These are phyloP conservation scores for Penicillium corylophilum DNA, from an alignment of 2,329 filamentous ascomycete genomes.

Conservation along the genomic window DNA sequence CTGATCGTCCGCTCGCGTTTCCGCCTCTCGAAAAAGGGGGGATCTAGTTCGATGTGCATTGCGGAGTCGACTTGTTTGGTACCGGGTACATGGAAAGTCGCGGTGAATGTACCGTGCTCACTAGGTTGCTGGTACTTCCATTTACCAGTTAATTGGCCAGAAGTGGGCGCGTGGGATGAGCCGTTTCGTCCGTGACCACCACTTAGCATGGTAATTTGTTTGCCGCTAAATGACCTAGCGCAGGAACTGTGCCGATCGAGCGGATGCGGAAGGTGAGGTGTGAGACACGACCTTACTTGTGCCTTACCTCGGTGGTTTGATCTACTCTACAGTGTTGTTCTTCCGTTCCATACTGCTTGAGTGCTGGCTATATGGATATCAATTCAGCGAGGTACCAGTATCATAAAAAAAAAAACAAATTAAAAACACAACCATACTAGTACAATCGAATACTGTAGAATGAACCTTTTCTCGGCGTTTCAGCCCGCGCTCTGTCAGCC, in stretches of 20 bases:
- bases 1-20: slow-evolving; percentile 23
- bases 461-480: slow-evolving; percentile 11
- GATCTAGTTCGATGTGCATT: slow-evolving; percentile 7
- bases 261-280: background rate
- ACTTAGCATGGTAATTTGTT: slow-evolving; percentile 14
- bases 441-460: background rate
- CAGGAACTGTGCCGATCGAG: slow-evolving; percentile 12
- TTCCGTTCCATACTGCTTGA: too few relatives aligned
- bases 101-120: background rate
- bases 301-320: background rate
- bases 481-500: slow-evolving; percentile 11
- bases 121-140: slow-evolving; percentile 1
- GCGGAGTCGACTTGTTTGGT: slow-evolving; percentile 8
- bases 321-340: too few relatives aligned
- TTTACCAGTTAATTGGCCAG: slow-evolving; percentile 15
- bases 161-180: slow-evolving; percentile 3
- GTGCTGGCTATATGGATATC: too few relatives aligned
- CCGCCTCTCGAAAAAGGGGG: slow-evolving; percentile 15
- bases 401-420: too few relatives aligned
- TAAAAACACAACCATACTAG: too few relatives aligned
- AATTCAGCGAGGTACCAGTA: too few relatives aligned
- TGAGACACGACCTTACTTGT: background rate
- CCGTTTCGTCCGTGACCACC: slow-evolving; percentile 12
- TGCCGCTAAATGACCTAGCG: slow-evolving; percentile 14
- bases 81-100: slow-evolving; percentile 1